phyloP scores from a whole-genome alignment of 2,329 filamentous ascomycete species.

The Ophiosphaerella herpotricha region DNA sequence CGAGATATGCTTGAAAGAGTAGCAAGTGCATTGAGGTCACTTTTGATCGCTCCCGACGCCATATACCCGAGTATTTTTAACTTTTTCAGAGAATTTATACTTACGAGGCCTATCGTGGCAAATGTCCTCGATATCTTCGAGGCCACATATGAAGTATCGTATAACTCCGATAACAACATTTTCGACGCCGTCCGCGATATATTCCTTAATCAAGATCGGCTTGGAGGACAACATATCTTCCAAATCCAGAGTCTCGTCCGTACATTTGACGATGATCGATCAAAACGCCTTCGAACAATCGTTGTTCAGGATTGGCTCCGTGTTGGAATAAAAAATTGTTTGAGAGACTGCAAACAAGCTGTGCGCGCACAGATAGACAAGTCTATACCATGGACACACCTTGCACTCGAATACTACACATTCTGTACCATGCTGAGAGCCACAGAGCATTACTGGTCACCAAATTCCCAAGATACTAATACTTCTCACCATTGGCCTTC shows the following conservation, averaged over 20 bases:
- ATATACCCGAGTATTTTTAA: slow-evolving; percentile 9
- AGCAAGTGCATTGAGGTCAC: slow-evolving; percentile 9
- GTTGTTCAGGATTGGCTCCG: slow-evolving; percentile 24
- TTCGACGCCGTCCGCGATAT: slow-evolving; percentile 15
- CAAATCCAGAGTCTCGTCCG: slow-evolving; percentile 23
- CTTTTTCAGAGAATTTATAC: slow-evolving; percentile 24
- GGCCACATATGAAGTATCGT: slow-evolving; percentile 18
- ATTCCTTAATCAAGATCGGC: slow-evolving; percentile 8
- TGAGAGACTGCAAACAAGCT: slow-evolving; percentile 26
- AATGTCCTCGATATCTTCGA: slow-evolving; percentile 28
- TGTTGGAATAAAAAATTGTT: slow-evolving; percentile 27
- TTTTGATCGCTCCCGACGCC: not conserved
- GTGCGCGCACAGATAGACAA: slow-evolving; percentile 21
- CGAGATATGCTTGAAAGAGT: slow-evolving; percentile 19
- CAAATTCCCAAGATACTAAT: not conserved
- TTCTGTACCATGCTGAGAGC: slow-evolving; percentile 24
- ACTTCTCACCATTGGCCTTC: slow-evolving; percentile 6
- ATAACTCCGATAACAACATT: slow-evolving; percentile 11
- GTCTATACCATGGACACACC: slow-evolving; percentile 19
- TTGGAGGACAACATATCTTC: slow-evolving; percentile 24
- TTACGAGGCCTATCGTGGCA: slow-evolving; percentile 22
- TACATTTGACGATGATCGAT: slow-evolving; percentile 14
- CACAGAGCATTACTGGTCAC: slow-evolving; percentile 15
- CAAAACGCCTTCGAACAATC: slow-evolving; percentile 18
- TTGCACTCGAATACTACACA: slow-evolving; percentile 24